Evolutionary conservation across 2,329 filamentous ascomycete genomes (phyloP), one percentile per base, ranked within the genome.

Genomic region (Botrytis tulipae): DNA sequence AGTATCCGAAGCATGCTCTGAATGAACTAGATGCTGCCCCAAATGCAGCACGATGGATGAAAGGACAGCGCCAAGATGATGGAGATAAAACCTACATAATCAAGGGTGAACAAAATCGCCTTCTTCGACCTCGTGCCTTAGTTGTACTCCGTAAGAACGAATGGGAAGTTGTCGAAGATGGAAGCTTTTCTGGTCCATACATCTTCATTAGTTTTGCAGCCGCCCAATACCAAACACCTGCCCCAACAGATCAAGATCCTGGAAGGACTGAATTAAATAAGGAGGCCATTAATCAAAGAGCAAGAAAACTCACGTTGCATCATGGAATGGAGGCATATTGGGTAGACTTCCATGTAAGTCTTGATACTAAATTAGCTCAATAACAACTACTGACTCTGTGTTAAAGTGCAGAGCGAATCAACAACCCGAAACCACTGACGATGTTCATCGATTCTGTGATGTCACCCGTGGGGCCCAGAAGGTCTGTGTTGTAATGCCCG

Each of bases 401-500:
- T 22, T 0, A 12, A 12, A 73, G 54, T 73, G 69, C n/a, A 70
- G 72, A 72, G 72, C 72, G 20, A 20, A 73, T 42, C 25, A 40
- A 22, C 72, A 73, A 35, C 72, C 72, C 0, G 72, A 73, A 48
- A 69, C 69, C 20, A 73, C 72, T 12, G 72, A 73, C 25, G 72
- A 73, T 61, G 72, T 73, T 44, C 72, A 73, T 66, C 68, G 72
- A n/a, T 73, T 73, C 54, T 73, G 72, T 32, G 72, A 73, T 51
- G 72, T 73, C 29, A 70, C 68, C 2, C 72, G 72, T 14, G 72
- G 72, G 3, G 72, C 72, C n/a, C 46, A 73, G 14, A 48, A 51
- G 62, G 69, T 73, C 25, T 73, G 72, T 51, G 69, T 73, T 40
- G 59, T 72, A 9, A 32, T 73, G 14, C 72, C 72, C 6, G 61